Evolutionary conservation across 352 stramenopile species (phyloP), one percentile per base, ranked within the genome.

Genomic region (Heterotrichella gracilis): DNA sequence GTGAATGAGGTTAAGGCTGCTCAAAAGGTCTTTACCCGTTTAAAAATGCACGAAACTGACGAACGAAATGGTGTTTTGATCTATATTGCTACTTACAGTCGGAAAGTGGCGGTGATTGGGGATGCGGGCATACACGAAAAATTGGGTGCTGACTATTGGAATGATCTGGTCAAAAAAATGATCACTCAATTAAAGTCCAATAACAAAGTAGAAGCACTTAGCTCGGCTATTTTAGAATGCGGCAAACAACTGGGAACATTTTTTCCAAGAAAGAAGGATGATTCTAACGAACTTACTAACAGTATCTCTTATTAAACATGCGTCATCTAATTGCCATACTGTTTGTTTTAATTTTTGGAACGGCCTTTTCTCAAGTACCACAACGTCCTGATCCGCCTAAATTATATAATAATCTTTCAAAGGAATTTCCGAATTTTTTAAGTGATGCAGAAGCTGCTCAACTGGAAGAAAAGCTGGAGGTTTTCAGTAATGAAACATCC

Each of bases 351-450:
- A 9, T 53, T 9, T 9, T n/a, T n/a, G 32, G 32, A 17, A 53
- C n/a, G 9, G 32, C n/a, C 32, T 17, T 9, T 53, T 53, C 32
- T 9, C 32, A 53, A n/a, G 32, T 53, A 17, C 9, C 32, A 53
- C 9, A 9, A n/a, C 32, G 32, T 53, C 32, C 32, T 9, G 9
- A 9, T 53, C 32, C 32, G 9, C 9, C 32, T 17, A 53, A 53
- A n/a, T 53, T 53, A n/a, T 53, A 53, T 53, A 53, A 53, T 53
- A 53, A 53, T n/a, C 32, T 53, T 53, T 53, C 32, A 9, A n/a
- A 53, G n/a, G 32, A 53, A 53, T 53, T 53, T n/a, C 32, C 32
- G 9, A n/a, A 53, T 9, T 53, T 53, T n/a, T n/a, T 53, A n/a
- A 53, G 32, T n/a, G 32, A 9, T 9, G 9, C 32, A n/a, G 32